Base-by-base conservation (phyloP, 139 green algal genomes). In the Chlamydomonas sp. region DNA sequence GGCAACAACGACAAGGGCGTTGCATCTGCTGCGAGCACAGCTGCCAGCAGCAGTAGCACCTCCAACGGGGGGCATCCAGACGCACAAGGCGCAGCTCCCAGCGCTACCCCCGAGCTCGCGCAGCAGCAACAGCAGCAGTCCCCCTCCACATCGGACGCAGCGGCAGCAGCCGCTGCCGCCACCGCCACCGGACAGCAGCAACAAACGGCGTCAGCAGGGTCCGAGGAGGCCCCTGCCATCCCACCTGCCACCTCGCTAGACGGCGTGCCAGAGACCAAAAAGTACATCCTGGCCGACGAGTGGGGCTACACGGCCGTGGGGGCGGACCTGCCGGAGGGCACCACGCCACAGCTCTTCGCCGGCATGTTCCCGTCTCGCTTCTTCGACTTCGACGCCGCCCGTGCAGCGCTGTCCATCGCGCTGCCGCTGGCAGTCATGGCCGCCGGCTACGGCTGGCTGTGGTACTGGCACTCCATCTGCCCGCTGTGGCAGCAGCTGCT, bases 401-500 rank as follows among this genome's bases (percentile, higher is more conserved):
- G 69, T 5, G 77, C 80, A 20, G 67, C 85, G 1, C 60, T 20
- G 15, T 80, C 87, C 7, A 5, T 93, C 0, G 49, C 77, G 17
- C 60, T 83, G 62, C 90, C 91, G 2, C 9, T 93, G 4, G 80
- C 86, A 0, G 77, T 91, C 60, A 93, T 95, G 85, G 80, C 88
- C 0, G 72, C 57, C 14, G 92, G 91, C 58, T 94, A 93, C 83
- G 76, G 15, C 61, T 93, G 90, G 89, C 82, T 92, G 5, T 90
- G 78, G 85, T 92, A 91, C 83, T 90, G 89, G 91, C 92, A 92
- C 74, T 76, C 18, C 71, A 90, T 95, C 58, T 90, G 85, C 20
- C 91, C 92, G 0, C 18, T 82, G 1, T 95, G 91, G 91, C 92
- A 95, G 88, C 83, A 91, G 76, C 20, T 83, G 1, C 20, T 83